Conservation (phyloP, 225 moss, liverwort and hornwort species). For the Sphagnum tenellum region DNA sequence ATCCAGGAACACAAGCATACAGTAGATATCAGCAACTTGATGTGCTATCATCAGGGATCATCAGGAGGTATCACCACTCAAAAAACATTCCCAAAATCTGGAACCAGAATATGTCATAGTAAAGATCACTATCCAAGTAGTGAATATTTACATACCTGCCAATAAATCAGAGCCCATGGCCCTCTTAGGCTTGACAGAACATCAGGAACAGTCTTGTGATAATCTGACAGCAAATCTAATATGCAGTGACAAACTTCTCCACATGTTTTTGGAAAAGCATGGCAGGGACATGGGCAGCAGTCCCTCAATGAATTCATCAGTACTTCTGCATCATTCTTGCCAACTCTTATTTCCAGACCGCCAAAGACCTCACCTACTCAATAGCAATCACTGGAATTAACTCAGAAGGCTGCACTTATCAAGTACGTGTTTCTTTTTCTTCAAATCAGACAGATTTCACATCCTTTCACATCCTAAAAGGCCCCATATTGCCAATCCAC, state of each 20-base stretch:
- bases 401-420: too few species aligned
- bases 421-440: too few species aligned
- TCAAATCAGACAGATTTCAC: too few species aligned
- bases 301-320: conserved; percentile 37
- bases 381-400: too few species aligned
- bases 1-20: too few species aligned
- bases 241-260: too few species aligned
- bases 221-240: background rate
- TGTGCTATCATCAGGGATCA: too few species aligned
- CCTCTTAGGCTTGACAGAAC: conserved; percentile 69
- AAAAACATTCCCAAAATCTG: background rate
- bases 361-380: conserved; percentile 72
- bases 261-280: conserved; percentile 11
- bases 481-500: too few species aligned
- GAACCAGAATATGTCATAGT: background rate
- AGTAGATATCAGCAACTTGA: too few species aligned
- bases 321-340: conserved; percentile 56
- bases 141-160: conserved; percentile 56
- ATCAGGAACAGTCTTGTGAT: conserved; percentile 50
- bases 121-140: background rate
- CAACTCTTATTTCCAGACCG: conserved; percentile 50
- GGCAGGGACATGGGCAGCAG: conserved; percentile 46
- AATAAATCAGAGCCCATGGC: conserved; percentile 90
- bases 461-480: too few species aligned
- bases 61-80: background rate